A percentile compares a stretch with the other conserved stretches of the same genome.
Evolutionary conservation across 768 basidiomycete species (phyloP).

Genomic region (Suillus sp.): DNA sequence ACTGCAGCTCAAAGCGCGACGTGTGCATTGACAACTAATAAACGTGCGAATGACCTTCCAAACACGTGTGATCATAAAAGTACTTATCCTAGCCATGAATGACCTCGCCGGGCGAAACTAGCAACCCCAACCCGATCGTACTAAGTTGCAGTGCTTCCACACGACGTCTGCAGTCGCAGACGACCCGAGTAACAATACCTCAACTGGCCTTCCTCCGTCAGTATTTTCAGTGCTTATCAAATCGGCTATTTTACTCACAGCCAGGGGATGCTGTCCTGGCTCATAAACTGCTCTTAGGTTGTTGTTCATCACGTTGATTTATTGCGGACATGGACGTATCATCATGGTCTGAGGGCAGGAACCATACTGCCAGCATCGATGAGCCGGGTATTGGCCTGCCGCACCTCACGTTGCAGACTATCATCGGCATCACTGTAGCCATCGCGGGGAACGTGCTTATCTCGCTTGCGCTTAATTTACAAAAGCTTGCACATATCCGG

Average conservation of each 20-base stretch:
- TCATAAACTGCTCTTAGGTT: not conserved
- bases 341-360: conserved; percentile 16
- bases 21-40: conserved; percentile 4
- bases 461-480: conserved; percentile 86
- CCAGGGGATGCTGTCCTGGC: not conserved
- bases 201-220: not conserved
- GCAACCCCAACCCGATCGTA: not conserved
- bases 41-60: conserved; percentile 27
- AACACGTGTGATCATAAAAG: conserved; percentile 3
- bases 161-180: conserved; percentile 4
- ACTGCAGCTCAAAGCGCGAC: conserved; percentile 3
- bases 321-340: conserved; percentile 5
- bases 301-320: not conserved
- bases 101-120: not conserved
- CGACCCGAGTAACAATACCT: not conserved
- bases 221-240: not conserved
- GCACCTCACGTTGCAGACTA: conserved; percentile 52
- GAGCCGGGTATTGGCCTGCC: conserved; percentile 47
- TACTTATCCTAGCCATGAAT: not conserved
- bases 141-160: not conserved
- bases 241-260: not conserved
- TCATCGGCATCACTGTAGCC: conserved; percentile 82
- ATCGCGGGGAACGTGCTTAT: conserved; percentile 87
- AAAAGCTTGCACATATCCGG: conserved; percentile 87
- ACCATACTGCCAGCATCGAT: conserved; percentile 10